Conservation (phyloP, 2,329 filamentous ascomycete species). For the Pseudogymnoascus sp. region DNA sequence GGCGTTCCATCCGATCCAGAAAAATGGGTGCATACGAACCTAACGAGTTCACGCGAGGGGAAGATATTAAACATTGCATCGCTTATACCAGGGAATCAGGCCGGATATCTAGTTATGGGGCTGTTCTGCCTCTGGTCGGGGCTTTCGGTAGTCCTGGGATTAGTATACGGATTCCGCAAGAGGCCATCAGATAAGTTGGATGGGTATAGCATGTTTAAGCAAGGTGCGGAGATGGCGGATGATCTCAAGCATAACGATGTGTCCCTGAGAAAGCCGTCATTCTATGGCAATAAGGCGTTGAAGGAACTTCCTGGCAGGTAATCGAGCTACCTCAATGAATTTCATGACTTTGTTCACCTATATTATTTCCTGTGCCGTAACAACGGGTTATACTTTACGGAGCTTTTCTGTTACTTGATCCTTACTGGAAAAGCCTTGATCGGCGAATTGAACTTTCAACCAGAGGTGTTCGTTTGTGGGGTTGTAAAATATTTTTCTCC, state of each 20-base stretch:
- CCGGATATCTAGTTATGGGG: not conserved
- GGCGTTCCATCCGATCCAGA: not conserved
- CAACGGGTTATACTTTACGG: too few species aligned
- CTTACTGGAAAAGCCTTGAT: too few species aligned
- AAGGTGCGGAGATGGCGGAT: not conserved
- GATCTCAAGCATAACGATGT: not conserved
- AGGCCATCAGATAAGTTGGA: not conserved
- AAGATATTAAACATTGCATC: not conserved
- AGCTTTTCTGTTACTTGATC: too few species aligned
- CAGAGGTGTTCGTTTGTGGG: too few species aligned
- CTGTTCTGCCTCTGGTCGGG: slow-evolving; percentile 1
- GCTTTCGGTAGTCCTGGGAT: not conserved
- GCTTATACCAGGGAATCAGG: not conserved
- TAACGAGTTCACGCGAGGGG: not conserved
- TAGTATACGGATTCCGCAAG: slow-evolving; percentile 6
- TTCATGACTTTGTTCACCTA: too few species aligned
- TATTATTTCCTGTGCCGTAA: too few species aligned
- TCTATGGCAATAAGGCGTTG: not conserved
- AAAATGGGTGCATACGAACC: not conserved
- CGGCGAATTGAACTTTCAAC: too few species aligned
- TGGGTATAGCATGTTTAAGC: slow-evolving; percentile 6
- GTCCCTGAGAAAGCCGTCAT: not conserved
- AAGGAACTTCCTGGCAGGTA: not conserved
- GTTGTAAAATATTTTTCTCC: too few species aligned
- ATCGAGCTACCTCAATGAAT: not conserved